Percentiles rank a stretch among this genome's conserved stretches.
Conservation (phyloP, 2,329 filamentous ascomycete species). For the Sporothrix dimorphospora region DNA sequence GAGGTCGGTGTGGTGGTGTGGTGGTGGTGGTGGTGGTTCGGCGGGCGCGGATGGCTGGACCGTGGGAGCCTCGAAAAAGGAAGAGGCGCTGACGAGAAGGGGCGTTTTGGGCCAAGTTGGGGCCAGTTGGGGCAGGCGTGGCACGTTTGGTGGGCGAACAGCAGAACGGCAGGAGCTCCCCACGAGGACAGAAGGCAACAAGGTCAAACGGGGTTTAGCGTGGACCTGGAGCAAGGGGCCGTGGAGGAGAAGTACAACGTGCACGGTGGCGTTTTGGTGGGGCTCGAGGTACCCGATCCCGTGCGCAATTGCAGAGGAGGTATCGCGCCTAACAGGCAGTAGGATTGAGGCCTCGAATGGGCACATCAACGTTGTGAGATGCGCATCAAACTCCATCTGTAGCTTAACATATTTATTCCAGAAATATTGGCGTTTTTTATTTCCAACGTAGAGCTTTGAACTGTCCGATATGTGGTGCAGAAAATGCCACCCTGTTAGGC, state of each 20-base stretch:
- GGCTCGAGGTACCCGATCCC: not conserved
- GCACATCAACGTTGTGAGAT: not conserved
- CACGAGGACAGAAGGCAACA: conserved; percentile 16
- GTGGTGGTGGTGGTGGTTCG: not conserved
- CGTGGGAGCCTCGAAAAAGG: conserved; percentile 16
- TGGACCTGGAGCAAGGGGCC: not conserved
- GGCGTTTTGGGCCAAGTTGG: conserved; percentile 3
- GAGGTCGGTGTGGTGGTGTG: not conserved
- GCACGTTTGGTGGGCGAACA: conserved; percentile 9
- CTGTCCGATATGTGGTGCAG: not conserved
- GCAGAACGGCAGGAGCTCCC: conserved; percentile 1
- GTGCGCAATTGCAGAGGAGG: not conserved
- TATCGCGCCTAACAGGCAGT: not conserved
- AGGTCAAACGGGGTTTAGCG: conserved; percentile 19
- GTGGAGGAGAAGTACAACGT: not conserved
- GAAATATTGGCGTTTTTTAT: not conserved
- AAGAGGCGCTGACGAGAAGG: conserved; percentile 10
- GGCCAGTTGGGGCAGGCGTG: not conserved
- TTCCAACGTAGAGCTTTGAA: not conserved
- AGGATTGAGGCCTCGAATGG: not conserved
- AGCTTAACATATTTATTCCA: not conserved
- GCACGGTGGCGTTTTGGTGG: conserved; percentile 14
- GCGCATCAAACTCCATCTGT: not conserved
- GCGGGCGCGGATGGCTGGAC: conserved; percentile 15
- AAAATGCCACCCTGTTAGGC: not conserved